Percentiles rank a stretch among this genome's conserved stretches.
phyloP scores from a whole-genome alignment of 176 grass and related monocot genomes.

The Miscanthus lutarioriparius region DNA sequence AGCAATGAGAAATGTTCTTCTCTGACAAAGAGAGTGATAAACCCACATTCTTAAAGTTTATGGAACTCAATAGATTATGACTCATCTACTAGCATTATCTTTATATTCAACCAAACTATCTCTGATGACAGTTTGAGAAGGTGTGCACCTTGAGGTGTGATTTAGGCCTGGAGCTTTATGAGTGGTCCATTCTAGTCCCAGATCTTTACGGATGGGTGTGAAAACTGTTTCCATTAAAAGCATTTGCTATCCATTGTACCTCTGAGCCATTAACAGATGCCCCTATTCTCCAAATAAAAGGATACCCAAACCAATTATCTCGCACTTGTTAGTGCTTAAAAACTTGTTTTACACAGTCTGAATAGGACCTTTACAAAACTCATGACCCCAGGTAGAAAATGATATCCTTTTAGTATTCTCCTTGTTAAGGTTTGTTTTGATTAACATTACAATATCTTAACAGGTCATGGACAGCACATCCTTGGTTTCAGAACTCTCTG shows the following conservation, averaged over 20 bases:
- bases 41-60: not conserved
- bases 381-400: constrained; percentile 5
- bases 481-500: constrained; percentile 67
- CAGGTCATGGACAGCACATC: constrained; percentile 57
- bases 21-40: constrained; percentile 2
- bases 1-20: constrained; percentile 6
- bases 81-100: not conserved
- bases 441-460: constrained; percentile 33
- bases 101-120: not conserved
- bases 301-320: not conserved
- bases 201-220: not conserved
- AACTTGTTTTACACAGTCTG: not conserved
- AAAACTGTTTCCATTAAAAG: not conserved
- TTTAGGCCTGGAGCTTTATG: not conserved
- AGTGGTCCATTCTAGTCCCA: not conserved
- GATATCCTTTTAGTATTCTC: not conserved
- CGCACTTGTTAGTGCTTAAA: not conserved
- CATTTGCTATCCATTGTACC: not conserved
- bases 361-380: not conserved
- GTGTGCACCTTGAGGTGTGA: not conserved
- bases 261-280: not conserved
- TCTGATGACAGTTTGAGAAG: not conserved
- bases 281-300: not conserved
- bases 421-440: constrained; percentile 27
- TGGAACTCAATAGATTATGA: not conserved